Conservation (phyloP, 1,139 yeast species). For the Blastobotrys serpentis region DNA sequence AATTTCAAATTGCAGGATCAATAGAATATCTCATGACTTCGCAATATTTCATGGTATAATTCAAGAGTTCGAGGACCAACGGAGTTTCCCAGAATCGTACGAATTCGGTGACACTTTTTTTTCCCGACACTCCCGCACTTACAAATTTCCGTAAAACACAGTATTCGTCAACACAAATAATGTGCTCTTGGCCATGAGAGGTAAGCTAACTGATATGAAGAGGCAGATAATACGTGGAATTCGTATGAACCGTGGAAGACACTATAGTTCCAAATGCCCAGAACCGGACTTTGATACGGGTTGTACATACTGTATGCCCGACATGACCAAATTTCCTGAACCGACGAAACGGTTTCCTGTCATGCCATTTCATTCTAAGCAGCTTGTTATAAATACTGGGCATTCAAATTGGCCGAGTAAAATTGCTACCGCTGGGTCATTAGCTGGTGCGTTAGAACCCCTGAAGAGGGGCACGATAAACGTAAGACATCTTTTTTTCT, state of each 20-base stretch:
- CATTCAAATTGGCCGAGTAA: slow-evolving; percentile 54
- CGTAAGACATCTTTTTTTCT: background rate
- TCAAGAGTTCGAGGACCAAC: too few species aligned
- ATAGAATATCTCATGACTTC: too few species aligned
- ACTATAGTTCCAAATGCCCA: slow-evolving; percentile 43
- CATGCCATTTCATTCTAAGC: slow-evolving; percentile 53
- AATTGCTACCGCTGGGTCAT: slow-evolving; percentile 46
- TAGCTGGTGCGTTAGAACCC: slow-evolving; percentile 32
- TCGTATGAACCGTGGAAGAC: background rate
- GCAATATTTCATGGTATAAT: too few species aligned
- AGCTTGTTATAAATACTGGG: slow-evolving; percentile 52
- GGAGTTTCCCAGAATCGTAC: too few species aligned
- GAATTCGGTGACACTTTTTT: too few species aligned
- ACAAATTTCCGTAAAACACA: background rate
- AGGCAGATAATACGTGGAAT: background rate
- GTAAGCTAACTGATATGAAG: too few species aligned
- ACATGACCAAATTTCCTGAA: slow-evolving; percentile 26
- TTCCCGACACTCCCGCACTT: background rate
- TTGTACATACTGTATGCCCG: slow-evolving; percentile 58
- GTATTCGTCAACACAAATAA: background rate
- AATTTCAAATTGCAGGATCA: too few species aligned
- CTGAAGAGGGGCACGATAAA: slow-evolving; percentile 3
- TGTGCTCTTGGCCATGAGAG: background rate
- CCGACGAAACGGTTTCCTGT: slow-evolving; percentile 36
- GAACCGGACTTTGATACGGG: slow-evolving; percentile 56